phyloP scores from a whole-genome alignment of 23 red algal species.

The Gracilaria caudata region DNA sequence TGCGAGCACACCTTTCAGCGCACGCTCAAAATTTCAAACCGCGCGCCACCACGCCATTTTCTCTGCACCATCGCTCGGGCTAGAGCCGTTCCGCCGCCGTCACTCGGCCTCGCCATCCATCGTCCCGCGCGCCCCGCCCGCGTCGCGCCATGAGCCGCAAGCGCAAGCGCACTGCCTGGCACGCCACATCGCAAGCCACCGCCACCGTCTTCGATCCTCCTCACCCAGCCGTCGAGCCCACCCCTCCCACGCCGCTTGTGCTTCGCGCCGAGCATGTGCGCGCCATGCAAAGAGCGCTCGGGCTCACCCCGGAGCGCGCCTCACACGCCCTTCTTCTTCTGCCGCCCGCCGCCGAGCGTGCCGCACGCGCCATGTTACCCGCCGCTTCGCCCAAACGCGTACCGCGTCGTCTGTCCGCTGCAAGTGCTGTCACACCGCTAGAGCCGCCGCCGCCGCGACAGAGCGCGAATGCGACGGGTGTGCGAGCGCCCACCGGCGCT shows the following conservation, averaged over 20 bases:
- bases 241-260: conserved; percentile 39
- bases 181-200: neutral
- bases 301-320: conserved; percentile 38
- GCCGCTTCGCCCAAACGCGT: neutral
- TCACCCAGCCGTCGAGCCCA: neutral
- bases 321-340: neutral
- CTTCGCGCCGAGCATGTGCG: conserved; percentile 27
- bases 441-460: neutral
- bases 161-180: conserved; percentile 45
- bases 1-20: too few species aligned
- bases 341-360: neutral
- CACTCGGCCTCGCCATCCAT: neutral
- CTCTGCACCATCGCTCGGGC: neutral
- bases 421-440: conserved; percentile 42
- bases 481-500: too few species aligned
- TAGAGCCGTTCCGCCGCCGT: neutral
- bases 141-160: conserved; percentile 42
- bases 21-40: conserved; percentile 3
- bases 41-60: neutral
- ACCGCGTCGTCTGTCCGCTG: conserved; percentile 16
- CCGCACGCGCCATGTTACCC: conserved; percentile 21
- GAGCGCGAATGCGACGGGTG: too few species aligned
- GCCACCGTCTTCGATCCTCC: conserved; percentile 20
- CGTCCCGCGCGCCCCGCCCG: neutral
- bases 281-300: conserved; percentile 39